Evolutionary conservation across 106 monocot genomes (phyloP).

Genomic region (Phalaenopsis aphrodite): DNA sequence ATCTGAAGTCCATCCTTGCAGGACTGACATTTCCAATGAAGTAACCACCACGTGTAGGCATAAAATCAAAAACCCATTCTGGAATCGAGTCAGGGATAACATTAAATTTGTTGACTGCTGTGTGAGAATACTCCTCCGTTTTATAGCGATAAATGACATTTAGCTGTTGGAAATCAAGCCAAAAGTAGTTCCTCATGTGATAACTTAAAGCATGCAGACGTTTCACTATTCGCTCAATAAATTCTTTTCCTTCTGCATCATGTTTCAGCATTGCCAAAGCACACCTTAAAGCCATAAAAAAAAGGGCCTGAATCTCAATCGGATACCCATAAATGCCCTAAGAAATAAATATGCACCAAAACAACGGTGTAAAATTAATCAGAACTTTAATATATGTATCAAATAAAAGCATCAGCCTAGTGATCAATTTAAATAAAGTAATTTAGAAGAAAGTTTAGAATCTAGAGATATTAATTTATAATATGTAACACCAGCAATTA

Average conservation of each 20-base stretch:
- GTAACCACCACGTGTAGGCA: constrained; percentile 15
- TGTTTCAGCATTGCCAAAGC: constrained; percentile 14
- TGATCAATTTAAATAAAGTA: background rate
- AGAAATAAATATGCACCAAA: background rate
- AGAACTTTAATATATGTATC: background rate
- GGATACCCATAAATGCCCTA: constrained; percentile 57
- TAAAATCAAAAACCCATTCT: constrained; percentile 20
- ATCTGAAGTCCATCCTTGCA: constrained; percentile 16
- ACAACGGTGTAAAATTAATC: background rate
- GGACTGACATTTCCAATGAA: constrained; percentile 19
- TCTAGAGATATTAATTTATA: background rate
- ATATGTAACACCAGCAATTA: background rate
- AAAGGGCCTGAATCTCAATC: constrained; percentile 59
- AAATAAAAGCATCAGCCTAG: background rate
- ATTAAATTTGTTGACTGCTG: constrained; percentile 18
- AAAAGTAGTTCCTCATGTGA: constrained; percentile 16
- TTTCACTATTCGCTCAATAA: constrained; percentile 5
- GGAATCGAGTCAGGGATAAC: constrained; percentile 16
- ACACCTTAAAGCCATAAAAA: constrained; percentile 23
- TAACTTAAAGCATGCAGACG: constrained; percentile 12
- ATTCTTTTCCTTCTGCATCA: constrained; percentile 11
- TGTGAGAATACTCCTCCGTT: constrained; percentile 21
- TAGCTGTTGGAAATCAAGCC: constrained; percentile 12
- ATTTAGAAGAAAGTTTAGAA: background rate
- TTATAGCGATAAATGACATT: constrained; percentile 16